Base-by-base conservation (phyloP, 2,329 filamentous ascomycete genomes). In the Colletotrichum sojae region DNA sequence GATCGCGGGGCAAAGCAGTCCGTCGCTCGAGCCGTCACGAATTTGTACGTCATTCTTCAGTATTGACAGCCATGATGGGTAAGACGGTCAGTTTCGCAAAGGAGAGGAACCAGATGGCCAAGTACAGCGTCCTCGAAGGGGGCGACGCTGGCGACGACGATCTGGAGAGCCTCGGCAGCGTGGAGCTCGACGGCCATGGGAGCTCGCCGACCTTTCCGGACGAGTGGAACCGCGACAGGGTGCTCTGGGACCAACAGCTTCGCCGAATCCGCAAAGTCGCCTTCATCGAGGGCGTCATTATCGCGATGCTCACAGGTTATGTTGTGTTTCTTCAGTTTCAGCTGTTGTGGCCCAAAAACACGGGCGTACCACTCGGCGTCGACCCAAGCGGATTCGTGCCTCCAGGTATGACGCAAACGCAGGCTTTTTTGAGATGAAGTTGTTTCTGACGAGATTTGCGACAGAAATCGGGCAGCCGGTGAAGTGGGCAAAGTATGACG, bases 371-470 rank as follows among this genome's bases (percentile, higher is more conserved):
- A 2, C 58, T 67, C 0, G 63, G 63, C 22, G 63, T 62, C 13
- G 63, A 67, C 13, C 63, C 63, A 1, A 67, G 63, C 22, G 63
- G 63, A 18, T 67, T 67, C 9, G 63, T 67, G 5, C 63, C 63
- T 5, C 57, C 63, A 27, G 63, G 63, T 61, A 27, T 43, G 4
- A 43, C 12, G 40, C 40, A n/a, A 6, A 6, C 4, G 13, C 40
- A 43, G 16, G 2, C 4, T 6, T 16, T 3, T 15, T 9, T 10
- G 8, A 10, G 31, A 39, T 16, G 6, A 16, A 20, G 16, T 16
- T 9, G 20, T 20, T 18, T 10, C 20, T 43, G 5, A 36, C 8
- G 27, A 52, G 10, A 4, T 4, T 6, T 2, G 31, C 1, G 6
- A 16, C 20, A 67, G 63, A 67, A 13, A 39, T 67, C 12, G 63